These are phyloP conservation scores for Ceratocystis albifundus DNA, from an alignment of 2,329 filamentous ascomycete species.

Conservation along the genomic window DNA sequence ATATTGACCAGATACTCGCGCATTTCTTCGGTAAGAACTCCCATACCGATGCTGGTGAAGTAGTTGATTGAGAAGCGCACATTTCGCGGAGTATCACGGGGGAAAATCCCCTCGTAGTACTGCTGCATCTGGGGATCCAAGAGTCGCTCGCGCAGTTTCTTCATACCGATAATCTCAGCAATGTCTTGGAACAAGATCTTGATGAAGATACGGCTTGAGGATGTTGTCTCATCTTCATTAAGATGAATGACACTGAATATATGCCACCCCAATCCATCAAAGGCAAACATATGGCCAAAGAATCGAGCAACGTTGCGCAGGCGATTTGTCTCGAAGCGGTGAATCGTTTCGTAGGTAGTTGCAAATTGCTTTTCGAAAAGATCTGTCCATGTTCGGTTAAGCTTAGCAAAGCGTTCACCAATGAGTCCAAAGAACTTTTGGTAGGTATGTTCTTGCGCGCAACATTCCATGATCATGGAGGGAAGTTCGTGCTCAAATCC, in stretches of 20 bases:
- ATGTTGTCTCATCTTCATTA: conserved; percentile 94
- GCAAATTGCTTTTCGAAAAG: conserved; percentile 82
- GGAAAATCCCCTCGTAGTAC: conserved; percentile 77
- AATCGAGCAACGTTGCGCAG: conserved; percentile 90
- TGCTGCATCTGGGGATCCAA: conserved; percentile 67
- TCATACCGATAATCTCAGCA: conserved; percentile 72
- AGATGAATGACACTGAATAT: conserved; percentile 73
- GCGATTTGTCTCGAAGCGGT: conserved; percentile 91
- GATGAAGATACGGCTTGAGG: conserved; percentile 93
- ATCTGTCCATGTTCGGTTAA: conserved; percentile 89
- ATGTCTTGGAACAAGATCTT: conserved; percentile 96
- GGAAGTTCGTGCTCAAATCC: conserved; percentile 84
- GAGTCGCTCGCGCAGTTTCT: conserved; percentile 63
- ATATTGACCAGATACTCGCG: conserved; percentile 80
- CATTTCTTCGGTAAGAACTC: conserved; percentile 87
- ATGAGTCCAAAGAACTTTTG: conserved; percentile 95
- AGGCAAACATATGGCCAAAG: conserved; percentile 81
- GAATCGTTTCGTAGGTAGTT: conserved; percentile 94
- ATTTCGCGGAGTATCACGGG: conserved; percentile 75
- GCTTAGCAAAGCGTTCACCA: conserved; percentile 86
- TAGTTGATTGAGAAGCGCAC: conserved; percentile 98
- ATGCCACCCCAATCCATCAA: conserved; percentile 87
- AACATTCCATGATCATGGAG: conserved; percentile 95
- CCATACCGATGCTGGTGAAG: conserved; percentile 97
- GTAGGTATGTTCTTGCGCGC: conserved; percentile 91